Base-by-base conservation (phyloP, 345 rosid species). In the Noccaea caerulescens region DNA sequence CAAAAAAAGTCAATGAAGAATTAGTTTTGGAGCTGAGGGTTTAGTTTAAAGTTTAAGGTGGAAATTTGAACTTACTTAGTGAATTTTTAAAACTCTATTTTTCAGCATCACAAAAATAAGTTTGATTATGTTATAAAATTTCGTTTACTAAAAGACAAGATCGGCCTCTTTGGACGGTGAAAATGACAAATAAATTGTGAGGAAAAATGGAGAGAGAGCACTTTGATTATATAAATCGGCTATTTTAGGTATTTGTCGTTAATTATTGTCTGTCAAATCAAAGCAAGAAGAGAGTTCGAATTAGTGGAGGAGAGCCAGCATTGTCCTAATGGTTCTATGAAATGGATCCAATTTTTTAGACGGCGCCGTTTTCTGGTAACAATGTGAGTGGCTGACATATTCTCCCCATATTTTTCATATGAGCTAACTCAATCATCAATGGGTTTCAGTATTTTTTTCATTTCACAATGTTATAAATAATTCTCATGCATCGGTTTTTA, bases 281-380 rank as follows among this genome's bases (percentile, higher is more conserved):
- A 72, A 23, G 41, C 11, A 72, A 54, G 33, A 63, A 44, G 58
- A 65, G n/a, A 11, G 47, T 60, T 42, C 13, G 0, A 9, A 3
- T 13, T 9, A 72, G 71, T 56, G 65, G 43, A 16, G 18, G 18
- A 16, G 18, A 25, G 13, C 46, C 27, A 20, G 23, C 23, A 20
- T 72, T 64, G 59, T 42, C 44, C 47, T 25, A 45, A 54, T 53
- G 38, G 5, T 33, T 11, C 0, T 27, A 27, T 27, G 30, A 27
- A 44, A 4, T 13, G 71, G 42, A 54, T 57, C 61, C 47, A 44
- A 30, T 56, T 10, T 51, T 8, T 11, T 4, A 0, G 38, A 42
- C 71, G 77, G 77, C 77, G 66, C 77, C 77, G 51, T 72, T 64
- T 72, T 2, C 3, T 63, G 4, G 16, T 33, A 47, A n/a, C 56